Conservation (phyloP, 108 stramenopile genomes). For the Skeletonema tropicum region DNA sequence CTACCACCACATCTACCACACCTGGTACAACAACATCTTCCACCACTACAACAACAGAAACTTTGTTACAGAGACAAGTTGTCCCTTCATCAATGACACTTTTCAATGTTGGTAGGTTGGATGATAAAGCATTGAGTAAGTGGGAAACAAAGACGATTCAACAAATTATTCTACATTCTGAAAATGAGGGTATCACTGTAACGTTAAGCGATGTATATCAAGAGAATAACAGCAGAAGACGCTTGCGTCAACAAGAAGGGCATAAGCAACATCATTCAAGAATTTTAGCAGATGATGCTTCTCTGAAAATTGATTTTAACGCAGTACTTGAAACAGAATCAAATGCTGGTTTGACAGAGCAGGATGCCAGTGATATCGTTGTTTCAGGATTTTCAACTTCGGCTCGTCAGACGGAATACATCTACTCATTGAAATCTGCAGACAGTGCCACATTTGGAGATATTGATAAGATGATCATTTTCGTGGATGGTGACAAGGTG, state of each 20-base stretch:
- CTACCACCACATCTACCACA: not conserved
- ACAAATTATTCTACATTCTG: not conserved
- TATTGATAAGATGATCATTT: slow-evolving; percentile 14
- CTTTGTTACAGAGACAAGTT: not conserved
- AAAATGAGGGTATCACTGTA: not conserved
- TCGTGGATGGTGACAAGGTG: slow-evolving; percentile 23
- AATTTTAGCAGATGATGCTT: not conserved
- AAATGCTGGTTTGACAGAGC: not conserved
- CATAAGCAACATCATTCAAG: not conserved
- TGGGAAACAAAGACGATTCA: not conserved
- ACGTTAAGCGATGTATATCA: not conserved
- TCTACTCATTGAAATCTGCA: slow-evolving; percentile 18
- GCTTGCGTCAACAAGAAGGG: not conserved
- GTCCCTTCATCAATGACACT: not conserved
- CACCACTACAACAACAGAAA: not conserved
- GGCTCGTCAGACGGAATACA: slow-evolving; percentile 20
- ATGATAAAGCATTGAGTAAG: not conserved
- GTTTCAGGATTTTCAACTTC: slow-evolving; percentile 16
- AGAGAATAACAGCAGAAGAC: not conserved
- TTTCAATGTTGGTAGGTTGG: not conserved
- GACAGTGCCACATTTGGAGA: slow-evolving; percentile 16
- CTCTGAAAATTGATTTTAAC: not conserved
- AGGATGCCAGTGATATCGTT: slow-evolving; percentile 20
- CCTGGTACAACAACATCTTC: not conserved
- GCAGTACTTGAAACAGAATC: not conserved